A percentile compares a stretch with the other conserved stretches of the same genome.
Conservation (phyloP, 495 filamentous ascomycete genomes). For the Podospora comata region DNA sequence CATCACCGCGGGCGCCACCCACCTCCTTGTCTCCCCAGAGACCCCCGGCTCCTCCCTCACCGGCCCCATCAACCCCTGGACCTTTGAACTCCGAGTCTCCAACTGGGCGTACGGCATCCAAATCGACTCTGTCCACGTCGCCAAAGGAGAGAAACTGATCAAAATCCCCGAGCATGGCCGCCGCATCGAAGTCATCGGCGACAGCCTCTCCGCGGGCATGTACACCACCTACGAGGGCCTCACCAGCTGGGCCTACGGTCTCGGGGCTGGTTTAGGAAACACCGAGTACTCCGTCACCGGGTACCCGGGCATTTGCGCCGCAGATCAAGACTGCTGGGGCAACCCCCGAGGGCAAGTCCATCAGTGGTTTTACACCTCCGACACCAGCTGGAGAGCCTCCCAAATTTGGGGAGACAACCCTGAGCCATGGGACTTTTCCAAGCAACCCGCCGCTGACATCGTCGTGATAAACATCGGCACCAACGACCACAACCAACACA, state of each 20-base stretch:
- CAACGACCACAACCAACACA: slow-evolving; percentile 60
- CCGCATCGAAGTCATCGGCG: slow-evolving; percentile 66
- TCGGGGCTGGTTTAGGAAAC: slow-evolving; percentile 60
- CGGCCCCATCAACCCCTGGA: slow-evolving; percentile 39
- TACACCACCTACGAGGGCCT: slow-evolving; percentile 52
- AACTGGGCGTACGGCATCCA: slow-evolving; percentile 68
- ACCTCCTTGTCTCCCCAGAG: slow-evolving; percentile 53
- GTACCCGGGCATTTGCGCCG: slow-evolving; percentile 60
- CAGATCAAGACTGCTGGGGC: slow-evolving; percentile 58
- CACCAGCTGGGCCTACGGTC: slow-evolving; percentile 28
- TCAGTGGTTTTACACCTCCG: slow-evolving; percentile 66
- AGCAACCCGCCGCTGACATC: slow-evolving; percentile 59
- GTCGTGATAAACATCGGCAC: slow-evolving; percentile 67
- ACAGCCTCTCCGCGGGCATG: slow-evolving; percentile 55
- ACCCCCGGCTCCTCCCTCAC: slow-evolving; percentile 43
- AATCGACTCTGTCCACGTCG: slow-evolving; percentile 54
- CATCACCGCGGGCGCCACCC: slow-evolving; percentile 57
- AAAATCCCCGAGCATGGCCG: slow-evolving; percentile 50
- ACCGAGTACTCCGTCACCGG: slow-evolving; percentile 62
- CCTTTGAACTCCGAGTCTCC: slow-evolving; percentile 57
- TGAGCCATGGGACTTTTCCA: slow-evolving; percentile 58
- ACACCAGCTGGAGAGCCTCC: slow-evolving; percentile 52
- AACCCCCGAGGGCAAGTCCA: slow-evolving; percentile 54
- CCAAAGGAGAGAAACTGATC: slow-evolving; percentile 45
- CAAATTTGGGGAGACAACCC: slow-evolving; percentile 54